Evolutionary conservation across 805 yeast genomes (phyloP).

Genomic region (Saccharomycopsis capsularis): DNA sequence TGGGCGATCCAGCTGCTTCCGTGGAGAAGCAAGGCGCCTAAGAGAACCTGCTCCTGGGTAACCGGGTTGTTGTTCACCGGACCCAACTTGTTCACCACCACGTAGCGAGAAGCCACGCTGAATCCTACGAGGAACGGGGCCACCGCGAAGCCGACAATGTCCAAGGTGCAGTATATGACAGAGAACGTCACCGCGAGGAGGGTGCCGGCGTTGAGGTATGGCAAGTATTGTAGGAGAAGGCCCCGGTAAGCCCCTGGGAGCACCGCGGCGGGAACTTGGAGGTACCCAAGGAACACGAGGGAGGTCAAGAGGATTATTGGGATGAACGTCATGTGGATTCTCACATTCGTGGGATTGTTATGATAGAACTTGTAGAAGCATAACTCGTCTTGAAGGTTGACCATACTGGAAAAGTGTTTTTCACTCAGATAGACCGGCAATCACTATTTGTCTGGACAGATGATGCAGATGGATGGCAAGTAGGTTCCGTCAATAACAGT

Average conservation of each 20-base stretch:
- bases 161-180: slow-evolving; percentile 52
- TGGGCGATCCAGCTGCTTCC: slow-evolving; percentile 69
- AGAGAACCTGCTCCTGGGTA: slow-evolving; percentile 27
- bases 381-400: slow-evolving; percentile 41
- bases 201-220: slow-evolving; percentile 40
- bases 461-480: too few species aligned
- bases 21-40: slow-evolving; percentile 34
- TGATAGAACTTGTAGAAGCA: slow-evolving; percentile 55
- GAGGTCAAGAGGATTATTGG: slow-evolving; percentile 65
- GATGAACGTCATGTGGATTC: slow-evolving; percentile 71
- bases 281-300: slow-evolving; percentile 33
- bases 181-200: slow-evolving; percentile 42
- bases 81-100: slow-evolving; percentile 25
- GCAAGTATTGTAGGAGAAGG: background rate
- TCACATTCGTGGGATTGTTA: slow-evolving; percentile 51
- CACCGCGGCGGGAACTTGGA: slow-evolving; percentile 24
- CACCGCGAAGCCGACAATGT: slow-evolving; percentile 41
- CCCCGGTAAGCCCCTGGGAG: slow-evolving; percentile 9
- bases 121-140: slow-evolving; percentile 33
- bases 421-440: too few species aligned
- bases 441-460: too few species aligned
- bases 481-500: too few species aligned
- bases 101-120: slow-evolving; percentile 24
- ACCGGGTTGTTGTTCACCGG: slow-evolving; percentile 15
- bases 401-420: too few species aligned